Base-by-base conservation (phyloP, 83 land plant species). In the Thuja plicata region DNA sequence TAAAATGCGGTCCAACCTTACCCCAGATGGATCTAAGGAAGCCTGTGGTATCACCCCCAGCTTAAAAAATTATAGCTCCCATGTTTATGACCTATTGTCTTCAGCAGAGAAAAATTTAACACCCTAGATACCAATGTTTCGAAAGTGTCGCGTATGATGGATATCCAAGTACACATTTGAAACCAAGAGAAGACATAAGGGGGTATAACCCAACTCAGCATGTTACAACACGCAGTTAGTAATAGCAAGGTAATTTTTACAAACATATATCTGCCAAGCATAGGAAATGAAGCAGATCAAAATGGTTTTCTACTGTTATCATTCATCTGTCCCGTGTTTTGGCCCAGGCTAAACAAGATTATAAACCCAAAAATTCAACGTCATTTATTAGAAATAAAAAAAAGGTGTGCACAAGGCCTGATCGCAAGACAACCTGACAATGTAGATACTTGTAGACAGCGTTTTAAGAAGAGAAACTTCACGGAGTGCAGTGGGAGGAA, bases 401-500 rank as follows among this genome's bases (percentile, higher is more conserved):
- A 0, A 55, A 62, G 73, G n/a, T 19, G 54, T 50, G 15, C 54
- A 50, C 15, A 50, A 16, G 57, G 57, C 19, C 17, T 15, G 57
- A 54, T 54, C 4, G 57, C 57, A 54, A 54, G 8, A 87, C 50
- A 6, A 94, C 96, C 94, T 89, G 88, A 92, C 96, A 66, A 95
- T 88, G 89, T 95, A 93, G 78, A 95, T 92, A 80, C 90, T 91
- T 89, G 90, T 90, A 45, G 99, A 97, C 15, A 98, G 96, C 97
- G 96, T 96, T 86, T 95, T 92, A 85, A 98, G 92, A 27, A 98
- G 93, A 40, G 99, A 97, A 55, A 98, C 94, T 93, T 98, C 99
- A 7, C 99, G 97, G 80, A 98, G 96, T 70, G 99, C 93, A 41
- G 99, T 98, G 54, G 99, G 94, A 46, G 97, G 99, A 0, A 97